These are phyloP conservation scores for Stereum hirsutum DNA, from an alignment of 1,284 basidiomycete species.

Conservation along the genomic window DNA sequence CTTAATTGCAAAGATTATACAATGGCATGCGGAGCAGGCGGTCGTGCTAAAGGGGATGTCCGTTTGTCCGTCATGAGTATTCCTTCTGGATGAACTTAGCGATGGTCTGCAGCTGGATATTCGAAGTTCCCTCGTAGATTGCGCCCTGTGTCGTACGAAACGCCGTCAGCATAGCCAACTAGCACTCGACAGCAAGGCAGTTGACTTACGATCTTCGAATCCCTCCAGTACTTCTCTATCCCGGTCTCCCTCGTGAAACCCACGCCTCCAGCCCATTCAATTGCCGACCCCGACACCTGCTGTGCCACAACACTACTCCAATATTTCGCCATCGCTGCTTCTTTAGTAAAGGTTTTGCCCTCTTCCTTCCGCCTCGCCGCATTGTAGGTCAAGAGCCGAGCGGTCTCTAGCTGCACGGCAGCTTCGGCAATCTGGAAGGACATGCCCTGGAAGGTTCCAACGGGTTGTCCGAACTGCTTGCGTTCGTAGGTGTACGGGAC, in stretches of 20 bases:
- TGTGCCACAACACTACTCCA: conserved; percentile 87
- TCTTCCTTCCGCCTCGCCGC: conserved; percentile 93
- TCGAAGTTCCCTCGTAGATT: conserved; percentile 94
- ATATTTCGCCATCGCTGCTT: conserved; percentile 97
- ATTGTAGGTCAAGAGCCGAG: conserved; percentile 93
- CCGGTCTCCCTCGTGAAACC: conserved; percentile 94
- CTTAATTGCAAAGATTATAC: no score
- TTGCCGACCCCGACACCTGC: conserved; percentile 79
- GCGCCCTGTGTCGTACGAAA: conserved; percentile 48
- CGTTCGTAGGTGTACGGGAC: conserved; percentile 93
- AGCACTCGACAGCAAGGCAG: not conserved
- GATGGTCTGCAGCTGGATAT: conserved; percentile 96
- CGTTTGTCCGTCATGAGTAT: conserved; percentile 35
- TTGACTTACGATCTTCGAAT: conserved; percentile 83
- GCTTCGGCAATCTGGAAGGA: conserved; percentile 91
- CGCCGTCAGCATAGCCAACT: conserved; percentile 1
- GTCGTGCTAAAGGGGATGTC: no score
- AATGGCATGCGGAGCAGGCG: no score
- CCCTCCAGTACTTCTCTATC: conserved; percentile 91
- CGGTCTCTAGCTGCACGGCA: conserved; percentile 84
- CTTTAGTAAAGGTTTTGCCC: conserved; percentile 79
- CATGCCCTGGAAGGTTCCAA: conserved; percentile 95
- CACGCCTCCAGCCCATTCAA: conserved; percentile 95
- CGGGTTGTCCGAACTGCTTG: conserved; percentile 87
- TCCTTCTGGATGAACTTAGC: conserved; percentile 86